These are phyloP conservation scores for Neltuma alba DNA, from an alignment of 306 rosid genomes.

Conservation along the genomic window DNA sequence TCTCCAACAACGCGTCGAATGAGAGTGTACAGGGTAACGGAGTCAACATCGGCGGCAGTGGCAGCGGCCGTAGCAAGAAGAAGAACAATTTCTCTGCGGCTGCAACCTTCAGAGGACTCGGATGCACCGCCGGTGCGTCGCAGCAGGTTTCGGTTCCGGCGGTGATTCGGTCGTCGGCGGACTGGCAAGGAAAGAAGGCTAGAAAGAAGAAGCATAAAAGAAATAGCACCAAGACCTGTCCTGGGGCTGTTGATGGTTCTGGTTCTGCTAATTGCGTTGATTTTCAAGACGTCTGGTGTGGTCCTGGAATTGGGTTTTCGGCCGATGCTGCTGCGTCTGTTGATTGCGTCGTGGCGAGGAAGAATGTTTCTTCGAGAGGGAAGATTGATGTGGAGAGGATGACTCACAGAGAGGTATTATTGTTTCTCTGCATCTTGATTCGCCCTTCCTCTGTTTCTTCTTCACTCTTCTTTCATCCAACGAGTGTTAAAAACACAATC, in stretches of 20 bases:
- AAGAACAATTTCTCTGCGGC: conserved; percentile 66
- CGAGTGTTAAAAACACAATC: too few species aligned
- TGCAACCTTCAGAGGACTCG: conserved; percentile 72
- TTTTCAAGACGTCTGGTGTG: conserved; percentile 96
- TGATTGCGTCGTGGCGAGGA: conserved; percentile 82
- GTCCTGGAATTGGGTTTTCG: conserved; percentile 90
- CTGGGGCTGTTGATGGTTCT: conserved; percentile 50
- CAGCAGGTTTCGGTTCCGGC: conserved; percentile 91
- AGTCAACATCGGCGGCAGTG: neutral
- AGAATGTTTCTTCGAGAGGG: conserved; percentile 66
- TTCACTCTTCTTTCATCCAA: neutral
- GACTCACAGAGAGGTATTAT: conserved; percentile 65
- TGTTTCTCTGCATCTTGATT: neutral
- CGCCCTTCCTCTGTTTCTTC: neutral
- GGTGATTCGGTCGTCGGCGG: conserved; percentile 74
- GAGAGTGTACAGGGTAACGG: conserved; percentile 47
- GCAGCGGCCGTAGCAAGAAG: conserved; percentile 40
- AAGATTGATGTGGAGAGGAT: conserved; percentile 75
- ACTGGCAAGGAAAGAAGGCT: conserved; percentile 72
- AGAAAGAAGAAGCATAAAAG: conserved; percentile 63
- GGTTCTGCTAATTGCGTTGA: conserved; percentile 51
- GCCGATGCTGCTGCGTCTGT: conserved; percentile 68
- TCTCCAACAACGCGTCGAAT: conserved; percentile 47
- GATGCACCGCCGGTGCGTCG: conserved; percentile 78
- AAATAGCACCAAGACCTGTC: conserved; percentile 32